phyloP scores from a whole-genome alignment of 2,329 filamentous ascomycete species.

The Fusarium coicis region DNA sequence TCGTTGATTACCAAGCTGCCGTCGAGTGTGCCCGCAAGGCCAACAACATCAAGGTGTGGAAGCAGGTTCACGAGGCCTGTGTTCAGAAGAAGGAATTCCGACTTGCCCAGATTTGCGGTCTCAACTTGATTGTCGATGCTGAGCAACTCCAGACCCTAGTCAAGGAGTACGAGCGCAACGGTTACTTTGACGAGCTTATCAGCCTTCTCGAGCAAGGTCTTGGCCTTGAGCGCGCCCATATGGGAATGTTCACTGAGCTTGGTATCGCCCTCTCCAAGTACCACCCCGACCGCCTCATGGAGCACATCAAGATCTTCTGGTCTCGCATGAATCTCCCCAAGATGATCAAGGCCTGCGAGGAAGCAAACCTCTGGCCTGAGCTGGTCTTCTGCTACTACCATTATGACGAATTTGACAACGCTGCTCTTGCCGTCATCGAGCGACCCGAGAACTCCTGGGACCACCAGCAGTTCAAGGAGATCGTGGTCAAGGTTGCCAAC shows the following conservation, averaged over 20 bases:
- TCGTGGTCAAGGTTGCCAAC: constrained; percentile 96
- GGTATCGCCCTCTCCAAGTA: constrained; percentile 95
- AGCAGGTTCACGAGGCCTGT: constrained; percentile 96
- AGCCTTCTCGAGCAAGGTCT: constrained; percentile 92
- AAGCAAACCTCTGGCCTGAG: constrained; percentile 96
- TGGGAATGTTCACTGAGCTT: constrained; percentile 96
- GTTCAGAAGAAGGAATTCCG: constrained; percentile 99
- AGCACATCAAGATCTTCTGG: constrained; percentile 99
- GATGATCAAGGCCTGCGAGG: constrained; percentile 92
- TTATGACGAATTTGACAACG: constrained; percentile 98
- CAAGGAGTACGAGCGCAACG: constrained; percentile 95
- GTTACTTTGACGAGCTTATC: constrained; percentile 99
- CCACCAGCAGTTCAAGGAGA: constrained; percentile 99
- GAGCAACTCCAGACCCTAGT: constrained; percentile 94
- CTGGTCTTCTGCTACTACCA: constrained; percentile 98
- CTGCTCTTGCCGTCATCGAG: constrained; percentile 97
- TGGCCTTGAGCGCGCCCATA: constrained; percentile 90
- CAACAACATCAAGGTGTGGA: constrained; percentile 99
- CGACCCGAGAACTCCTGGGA: constrained; percentile 98
- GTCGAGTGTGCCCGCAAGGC: constrained; percentile 98
- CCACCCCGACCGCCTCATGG: constrained; percentile 95
- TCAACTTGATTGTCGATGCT: constrained; percentile 97
- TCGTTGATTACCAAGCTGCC: constrained; percentile 95
- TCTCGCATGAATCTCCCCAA: constrained; percentile 97
- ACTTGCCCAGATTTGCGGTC: constrained; percentile 96